Evolutionary conservation across 1,284 basidiomycete genomes (phyloP), one percentile per base, ranked within the genome.

Genomic region (Boletus semigastroideus): DNA sequence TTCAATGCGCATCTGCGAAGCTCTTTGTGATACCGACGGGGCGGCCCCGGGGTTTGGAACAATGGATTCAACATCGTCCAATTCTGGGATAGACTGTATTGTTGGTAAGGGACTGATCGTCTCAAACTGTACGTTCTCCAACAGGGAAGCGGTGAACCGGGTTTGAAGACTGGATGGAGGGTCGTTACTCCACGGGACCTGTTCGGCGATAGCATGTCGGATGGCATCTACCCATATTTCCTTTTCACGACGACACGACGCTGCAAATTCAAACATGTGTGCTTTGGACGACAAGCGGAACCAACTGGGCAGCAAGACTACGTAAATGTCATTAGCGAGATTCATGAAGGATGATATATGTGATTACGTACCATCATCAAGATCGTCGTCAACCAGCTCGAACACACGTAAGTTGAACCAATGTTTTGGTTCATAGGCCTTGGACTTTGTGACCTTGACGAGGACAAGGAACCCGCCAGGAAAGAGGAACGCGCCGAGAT

Each of bases 401-500:
- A 90, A 90, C 28, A 81, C 81, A 46, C 77, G 75, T 39, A 96
- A 72, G 37, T 85, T 81, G 61, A 97, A 86, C 88, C 92, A 97
- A 66, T 94, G 88, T 52, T 80, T 82, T 11, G 91, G 84, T 63
- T 95, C 92, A 64, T 96, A 97, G 22, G 77, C 75, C 67, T 82
- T 89, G 42, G 83, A 79, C 71, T 91, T 93, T 58, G 79, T 76
- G 46, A 94, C 85, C 73, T 96, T 97, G 61, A 85, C 90, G 36
- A 98, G 74, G 38, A 96, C 78, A 43, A 97, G 72, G 66, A 93
- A 96, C 14, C 85, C 87, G 14, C 91, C 92, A 12, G 80, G 73
- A 65, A 94, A 98, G 42, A 98, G 73, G 68, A 97, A 95, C 11
- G 89, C 90, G 34, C 90, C 93, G 17, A 92, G 76, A 67, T 95